These are phyloP conservation scores for Kurtzmaniella natalensis DNA, from an alignment of 1,139 yeast species.

Conservation along the genomic window DNA sequence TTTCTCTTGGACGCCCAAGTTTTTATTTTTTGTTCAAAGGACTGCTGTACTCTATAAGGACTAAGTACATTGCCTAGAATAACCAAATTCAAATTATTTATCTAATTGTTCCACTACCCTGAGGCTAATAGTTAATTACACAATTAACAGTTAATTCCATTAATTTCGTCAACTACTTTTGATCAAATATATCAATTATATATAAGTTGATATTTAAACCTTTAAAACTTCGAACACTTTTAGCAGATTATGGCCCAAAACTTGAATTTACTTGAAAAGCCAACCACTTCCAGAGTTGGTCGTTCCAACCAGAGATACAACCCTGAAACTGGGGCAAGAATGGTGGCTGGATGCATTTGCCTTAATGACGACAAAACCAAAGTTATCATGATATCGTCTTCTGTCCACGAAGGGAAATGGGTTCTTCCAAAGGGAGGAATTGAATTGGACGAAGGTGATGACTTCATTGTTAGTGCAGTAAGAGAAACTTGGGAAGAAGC, in stretches of 20 bases:
- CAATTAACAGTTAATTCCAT: too few relatives aligned
- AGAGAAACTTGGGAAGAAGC: slow-evolving; percentile 99
- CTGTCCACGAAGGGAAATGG: slow-evolving; percentile 66
- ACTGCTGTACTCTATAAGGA: too few relatives aligned
- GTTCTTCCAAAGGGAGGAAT: slow-evolving; percentile 96
- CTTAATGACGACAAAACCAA: slow-evolving; percentile 52
- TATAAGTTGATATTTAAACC: neutral
- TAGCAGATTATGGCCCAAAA: slow-evolving; percentile 8
- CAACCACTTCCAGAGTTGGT: slow-evolving; percentile 28
- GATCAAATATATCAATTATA: slow-evolving; percentile 4
- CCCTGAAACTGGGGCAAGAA: slow-evolving; percentile 63
- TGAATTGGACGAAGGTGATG: slow-evolving; percentile 74
- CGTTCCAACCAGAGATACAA: slow-evolving; percentile 39
- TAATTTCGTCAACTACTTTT: neutral
- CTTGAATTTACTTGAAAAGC: slow-evolving; percentile 16
- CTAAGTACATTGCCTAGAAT: too few relatives aligned
- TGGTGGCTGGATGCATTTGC: slow-evolving; percentile 90
- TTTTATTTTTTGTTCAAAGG: too few relatives aligned
- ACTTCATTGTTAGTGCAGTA: slow-evolving; percentile 52
- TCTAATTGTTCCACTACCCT: too few relatives aligned
- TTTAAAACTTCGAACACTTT: too few relatives aligned
- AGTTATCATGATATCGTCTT: slow-evolving; percentile 75
- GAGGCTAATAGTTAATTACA: too few relatives aligned
- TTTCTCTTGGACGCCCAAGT: too few relatives aligned
- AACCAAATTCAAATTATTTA: too few relatives aligned